A percentile compares a stretch with the other conserved stretches of the same genome.
phyloP scores from a whole-genome alignment of 352 stramenopile species.

The Globisporangium takayamanum region DNA sequence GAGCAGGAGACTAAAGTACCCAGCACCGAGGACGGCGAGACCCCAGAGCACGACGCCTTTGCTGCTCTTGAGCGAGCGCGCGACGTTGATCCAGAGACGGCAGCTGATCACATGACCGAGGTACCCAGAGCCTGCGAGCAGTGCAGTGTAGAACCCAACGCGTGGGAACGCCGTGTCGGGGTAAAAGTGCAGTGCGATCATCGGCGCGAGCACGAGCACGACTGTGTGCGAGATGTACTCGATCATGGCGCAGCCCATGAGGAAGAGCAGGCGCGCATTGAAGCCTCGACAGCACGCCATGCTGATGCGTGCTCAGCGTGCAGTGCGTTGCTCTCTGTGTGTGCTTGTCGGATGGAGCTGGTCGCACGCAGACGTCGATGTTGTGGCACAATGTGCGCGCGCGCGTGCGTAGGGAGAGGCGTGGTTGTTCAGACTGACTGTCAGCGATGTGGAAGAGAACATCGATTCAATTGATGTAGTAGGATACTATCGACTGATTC shows the following conservation, averaged over 20 bases:
- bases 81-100: constrained; percentile 75
- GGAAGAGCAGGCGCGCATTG: constrained; percentile 69
- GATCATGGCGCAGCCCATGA: constrained; percentile 73
- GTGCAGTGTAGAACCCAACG: constrained; percentile 70
- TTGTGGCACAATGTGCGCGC: not conserved
- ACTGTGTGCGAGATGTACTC: constrained; percentile 73
- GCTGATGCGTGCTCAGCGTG: not conserved
- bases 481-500: no score
- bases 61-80: constrained; percentile 61
- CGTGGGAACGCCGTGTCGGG: constrained; percentile 63
- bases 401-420: no score
- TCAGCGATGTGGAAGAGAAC: no score
- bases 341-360: not conserved
- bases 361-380: no score
- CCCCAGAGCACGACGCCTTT: constrained; percentile 83
- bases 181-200: constrained; percentile 77
- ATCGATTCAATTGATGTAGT: no score
- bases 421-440: no score
- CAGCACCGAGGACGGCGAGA: constrained; percentile 52
- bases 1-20: constrained; percentile 68
- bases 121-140: constrained; percentile 60
- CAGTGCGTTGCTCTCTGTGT: no score
- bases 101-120: constrained; percentile 65
- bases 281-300: constrained; percentile 59
- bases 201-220: constrained; percentile 57